These are phyloP conservation scores for Astragalus membranaceus DNA, from an alignment of 306 rosid species.

Conservation along the genomic window DNA sequence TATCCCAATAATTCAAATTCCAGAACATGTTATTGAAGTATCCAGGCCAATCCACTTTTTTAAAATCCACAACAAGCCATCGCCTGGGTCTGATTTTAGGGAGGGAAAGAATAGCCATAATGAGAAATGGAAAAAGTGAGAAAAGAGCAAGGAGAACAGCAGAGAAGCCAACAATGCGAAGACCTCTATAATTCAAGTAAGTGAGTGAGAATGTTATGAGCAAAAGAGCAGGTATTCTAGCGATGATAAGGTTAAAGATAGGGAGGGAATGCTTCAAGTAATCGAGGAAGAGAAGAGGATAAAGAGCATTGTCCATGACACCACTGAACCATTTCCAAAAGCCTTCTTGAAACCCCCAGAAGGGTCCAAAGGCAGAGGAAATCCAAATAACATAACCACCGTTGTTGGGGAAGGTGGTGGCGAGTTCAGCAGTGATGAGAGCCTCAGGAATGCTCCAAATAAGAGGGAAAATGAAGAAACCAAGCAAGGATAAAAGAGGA, in stretches of 20 bases:
- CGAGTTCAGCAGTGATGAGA: slow-evolving; percentile 81
- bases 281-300: slow-evolving; percentile 86
- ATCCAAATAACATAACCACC: slow-evolving; percentile 90
- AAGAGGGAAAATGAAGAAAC: slow-evolving; percentile 68
- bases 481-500: slow-evolving; percentile 66
- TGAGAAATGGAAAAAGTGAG: slow-evolving; percentile 67
- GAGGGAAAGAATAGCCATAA: slow-evolving; percentile 59
- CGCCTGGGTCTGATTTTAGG: slow-evolving; percentile 46
- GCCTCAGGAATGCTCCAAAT: slow-evolving; percentile 94
- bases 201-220: slow-evolving; percentile 60
- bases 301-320: slow-evolving; percentile 87
- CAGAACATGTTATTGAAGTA: slow-evolving; percentile 84
- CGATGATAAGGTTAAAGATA: slow-evolving; percentile 34
- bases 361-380: slow-evolving; percentile 74
- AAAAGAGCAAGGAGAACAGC: slow-evolving; percentile 68
- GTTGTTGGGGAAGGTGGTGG: slow-evolving; percentile 74
- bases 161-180: slow-evolving; percentile 78
- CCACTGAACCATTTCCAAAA: slow-evolving; percentile 97
- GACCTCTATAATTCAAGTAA: slow-evolving; percentile 76
- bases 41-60: slow-evolving; percentile 59
- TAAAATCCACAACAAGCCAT: slow-evolving; percentile 55
- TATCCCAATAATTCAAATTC: slow-evolving; percentile 95
- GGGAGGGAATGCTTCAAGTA: slow-evolving; percentile 76
- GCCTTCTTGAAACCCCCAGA: slow-evolving; percentile 92
- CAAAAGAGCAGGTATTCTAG: slow-evolving; percentile 67